Base-by-base conservation (phyloP, 2,329 filamentous ascomycete genomes). In the Trichoderma cornu-damae region DNA sequence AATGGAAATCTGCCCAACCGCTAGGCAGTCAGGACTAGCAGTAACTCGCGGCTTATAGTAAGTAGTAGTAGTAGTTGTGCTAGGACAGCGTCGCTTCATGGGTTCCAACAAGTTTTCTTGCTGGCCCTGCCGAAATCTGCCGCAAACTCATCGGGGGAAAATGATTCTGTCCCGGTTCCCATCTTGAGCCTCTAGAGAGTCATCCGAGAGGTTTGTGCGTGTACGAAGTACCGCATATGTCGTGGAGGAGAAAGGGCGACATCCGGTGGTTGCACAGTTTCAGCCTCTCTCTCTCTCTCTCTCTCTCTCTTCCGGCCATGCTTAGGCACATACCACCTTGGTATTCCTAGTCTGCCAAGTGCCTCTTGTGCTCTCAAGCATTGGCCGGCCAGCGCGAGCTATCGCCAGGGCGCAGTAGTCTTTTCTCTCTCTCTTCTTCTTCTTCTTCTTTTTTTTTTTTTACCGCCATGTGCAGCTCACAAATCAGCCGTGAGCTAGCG, bases 381-480 rank as follows among this genome's bases (percentile, higher is more conserved):
- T 22, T n/a, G n/a, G 22, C 51, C n/a, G 42, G n/a, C 42, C 40
- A 18, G 16, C 51, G n/a, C 30, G 30, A 28, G 14, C 52, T 30
- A 37, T 54, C 40, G 37, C 30, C 28, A 46, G 28, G 42, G 30
- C 40, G 42, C 42, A 46, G 24, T 55, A 38, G 32, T 38, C n/a
- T 28, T 20, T 34, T 30, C 24, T 38, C n/a, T 26, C n/a, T 26
- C 28, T 34, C 30, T 44, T 20, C 35, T 20, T 26, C n/a, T 26
- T 35, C 24, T 20, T 44, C 28, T 44, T 35, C 6, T 14, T 37
- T 24, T 16, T 34, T 35, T 28, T 24, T 53, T 54, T 49, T 55
- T 55, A 38, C 52, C 52, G 52, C 52, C 52, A 46, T 55, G 40
- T 47, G 50, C 34, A 53, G 52, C 52, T 55, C 52, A 47, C 42